Conservation (phyloP, 306 rosid genomes). For the Rosa chinensis region DNA sequence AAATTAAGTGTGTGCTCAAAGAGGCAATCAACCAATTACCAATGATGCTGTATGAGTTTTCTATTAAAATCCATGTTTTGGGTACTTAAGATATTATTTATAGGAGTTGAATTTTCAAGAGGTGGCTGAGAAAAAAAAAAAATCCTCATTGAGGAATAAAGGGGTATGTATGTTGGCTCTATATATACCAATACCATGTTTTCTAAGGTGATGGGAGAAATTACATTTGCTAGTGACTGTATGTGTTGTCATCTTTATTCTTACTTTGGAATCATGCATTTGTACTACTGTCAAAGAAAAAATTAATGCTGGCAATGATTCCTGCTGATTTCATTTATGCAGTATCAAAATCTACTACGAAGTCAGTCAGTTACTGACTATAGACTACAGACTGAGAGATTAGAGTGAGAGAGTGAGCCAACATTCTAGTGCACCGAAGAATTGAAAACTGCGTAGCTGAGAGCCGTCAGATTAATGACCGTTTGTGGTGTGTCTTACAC, state of each 20-base stretch:
- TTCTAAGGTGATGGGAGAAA: neutral
- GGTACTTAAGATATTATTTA: constrained; percentile 36
- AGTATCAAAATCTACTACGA: constrained; percentile 38
- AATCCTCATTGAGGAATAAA: constrained; percentile 49
- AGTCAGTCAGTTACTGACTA: constrained; percentile 18
- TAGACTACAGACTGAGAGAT: neutral
- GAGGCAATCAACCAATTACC: constrained; percentile 37
- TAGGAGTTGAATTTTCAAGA: constrained; percentile 45
- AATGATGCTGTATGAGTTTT: constrained; percentile 37
- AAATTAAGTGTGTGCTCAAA: neutral
- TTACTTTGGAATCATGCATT: constrained; percentile 37
- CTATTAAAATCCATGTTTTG: constrained; percentile 40
- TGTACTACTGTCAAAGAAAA: constrained; percentile 28
- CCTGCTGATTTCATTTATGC: constrained; percentile 47
- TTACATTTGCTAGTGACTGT: constrained; percentile 23
- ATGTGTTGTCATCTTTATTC: neutral
- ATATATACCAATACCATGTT: neutral
- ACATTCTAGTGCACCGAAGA: neutral
- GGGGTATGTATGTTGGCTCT: constrained; percentile 30
- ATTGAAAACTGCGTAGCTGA: neutral
- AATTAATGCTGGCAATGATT: neutral
- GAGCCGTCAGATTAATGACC: no score
- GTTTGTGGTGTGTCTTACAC: no score
- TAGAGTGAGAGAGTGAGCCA: constrained; percentile 16
- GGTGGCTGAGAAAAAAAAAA: constrained; percentile 26